Base-by-base conservation (phyloP, 1,139 yeast genomes). In the Kurtzmaniella quercitrusa region DNA sequence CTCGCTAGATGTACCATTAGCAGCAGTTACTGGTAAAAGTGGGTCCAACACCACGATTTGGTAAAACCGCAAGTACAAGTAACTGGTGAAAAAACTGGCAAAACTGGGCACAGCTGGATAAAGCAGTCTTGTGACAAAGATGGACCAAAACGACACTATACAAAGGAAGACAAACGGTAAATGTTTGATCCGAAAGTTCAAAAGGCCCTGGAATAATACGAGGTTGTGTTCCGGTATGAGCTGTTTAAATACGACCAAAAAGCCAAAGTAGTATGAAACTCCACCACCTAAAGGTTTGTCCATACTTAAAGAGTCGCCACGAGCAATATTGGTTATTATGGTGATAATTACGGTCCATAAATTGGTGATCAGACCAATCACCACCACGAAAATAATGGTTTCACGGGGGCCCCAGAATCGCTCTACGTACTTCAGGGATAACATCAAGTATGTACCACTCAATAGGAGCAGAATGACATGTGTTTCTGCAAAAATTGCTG, bases 151-250 rank as follows among this genome's bases (percentile, higher is more conserved):
- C 0, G 77, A 52, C 37, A 80, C 71, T 0, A 68, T 36, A 4
- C 70, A 50, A 43, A 88, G 63, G 19, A 78, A 61, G 2, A 85
- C 72, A 52, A 87, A 79, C 11, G 95, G 94, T 38, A 88, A 60
- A 49, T 87, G 85, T 62, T 88, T 83, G 44, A 82, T 81, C 51
- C 95, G 76, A 49, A 85, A 74, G 53, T 83, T 81, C 46, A 85
- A 62, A 19, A 75, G 59, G 0, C 89, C 83, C 45, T 79, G 74
- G 57, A 85, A 81, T 37, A 90, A 65, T 23, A 79, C 78, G 44
- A 89, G 75, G 44, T 88, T 82, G 57, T 89, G 95, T 59, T 91
- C 97, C 5, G 97, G 97, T 27, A 87, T 81, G 53, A 88, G 70
- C 62, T 91, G 97, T 62, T 89, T 90, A 59, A 89, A 79, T 8